A percentile compares a stretch with the other conserved stretches of the same genome.
These are phyloP conservation scores for Eucalyptus marginata DNA, from an alignment of 345 rosid species.

Conservation along the genomic window DNA sequence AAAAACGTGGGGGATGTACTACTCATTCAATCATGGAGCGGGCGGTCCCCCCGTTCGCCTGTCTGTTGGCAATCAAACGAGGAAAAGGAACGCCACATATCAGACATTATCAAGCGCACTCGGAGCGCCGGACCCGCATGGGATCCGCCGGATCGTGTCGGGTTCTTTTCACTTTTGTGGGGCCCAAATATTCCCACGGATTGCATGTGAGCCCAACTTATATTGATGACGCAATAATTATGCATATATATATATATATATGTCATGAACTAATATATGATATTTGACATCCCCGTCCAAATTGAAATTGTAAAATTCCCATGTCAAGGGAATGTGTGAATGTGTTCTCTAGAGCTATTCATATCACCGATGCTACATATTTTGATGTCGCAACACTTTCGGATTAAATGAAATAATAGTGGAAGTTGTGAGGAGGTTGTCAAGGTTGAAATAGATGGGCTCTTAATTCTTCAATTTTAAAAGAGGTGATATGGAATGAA, in stretches of 20 bases:
- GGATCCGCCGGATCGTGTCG: not conserved
- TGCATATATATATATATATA: not conserved
- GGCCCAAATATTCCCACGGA: not conserved
- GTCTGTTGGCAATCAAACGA: not conserved
- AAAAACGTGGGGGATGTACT: not conserved
- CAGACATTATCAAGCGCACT: not conserved
- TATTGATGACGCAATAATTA: not conserved
- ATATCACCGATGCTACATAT: fast-evolving
- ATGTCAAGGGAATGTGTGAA: not conserved
- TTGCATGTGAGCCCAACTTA: not conserved
- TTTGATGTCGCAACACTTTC: not conserved
- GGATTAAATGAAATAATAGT: not conserved
- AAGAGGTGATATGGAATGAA: not conserved
- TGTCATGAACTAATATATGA: not conserved
- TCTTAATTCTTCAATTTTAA: not conserved
- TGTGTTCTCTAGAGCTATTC: not conserved
- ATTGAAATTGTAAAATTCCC: not conserved
- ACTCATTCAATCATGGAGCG: not conserved
- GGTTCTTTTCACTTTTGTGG: not conserved
- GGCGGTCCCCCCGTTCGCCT: not conserved
- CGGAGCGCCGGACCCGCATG: not conserved
- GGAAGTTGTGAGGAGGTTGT: not conserved
- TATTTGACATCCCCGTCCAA: not conserved
- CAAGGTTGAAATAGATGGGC: not conserved
- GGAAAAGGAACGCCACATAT: not conserved